Percentiles rank a stretch among this genome's conserved stretches.
Conservation (phyloP, 768 basidiomycete species). For the Mycena latifolia region DNA sequence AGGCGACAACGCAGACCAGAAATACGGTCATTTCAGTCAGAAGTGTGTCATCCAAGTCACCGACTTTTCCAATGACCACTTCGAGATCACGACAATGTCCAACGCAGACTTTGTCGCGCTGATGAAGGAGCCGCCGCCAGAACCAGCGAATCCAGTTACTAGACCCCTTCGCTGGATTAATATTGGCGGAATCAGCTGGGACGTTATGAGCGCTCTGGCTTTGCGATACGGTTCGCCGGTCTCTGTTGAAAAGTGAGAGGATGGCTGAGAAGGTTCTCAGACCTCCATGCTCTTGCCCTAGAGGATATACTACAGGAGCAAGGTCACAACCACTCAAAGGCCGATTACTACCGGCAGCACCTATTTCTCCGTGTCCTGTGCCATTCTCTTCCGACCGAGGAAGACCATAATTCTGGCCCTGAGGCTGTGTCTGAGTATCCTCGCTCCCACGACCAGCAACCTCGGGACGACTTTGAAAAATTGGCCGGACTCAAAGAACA, state of each 20-base stretch:
- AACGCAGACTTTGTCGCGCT: slow-evolving; percentile 27
- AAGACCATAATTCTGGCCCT: slow-evolving; percentile 7
- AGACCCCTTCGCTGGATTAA: slow-evolving; percentile 31
- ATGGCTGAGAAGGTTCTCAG: slow-evolving; percentile 38
- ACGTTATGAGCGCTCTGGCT: slow-evolving; percentile 25
- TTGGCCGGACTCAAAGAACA: not conserved
- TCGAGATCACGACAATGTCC: slow-evolving; percentile 9
- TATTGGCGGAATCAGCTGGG: slow-evolving; percentile 31
- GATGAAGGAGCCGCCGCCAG: slow-evolving; percentile 4
- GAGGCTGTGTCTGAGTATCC: slow-evolving; percentile 15
- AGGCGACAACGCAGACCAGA: slow-evolving; percentile 1
- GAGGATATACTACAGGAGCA: slow-evolving; percentile 58
- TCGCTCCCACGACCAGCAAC: not conserved
- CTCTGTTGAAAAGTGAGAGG: not conserved
- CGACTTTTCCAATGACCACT: slow-evolving; percentile 25
- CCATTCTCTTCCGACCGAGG: slow-evolving; percentile 29
- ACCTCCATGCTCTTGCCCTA: slow-evolving; percentile 63
- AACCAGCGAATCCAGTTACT: not conserved
- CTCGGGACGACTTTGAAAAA: slow-evolving; percentile 11
- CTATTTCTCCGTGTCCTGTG: slow-evolving; percentile 29
- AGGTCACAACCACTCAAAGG: slow-evolving; percentile 40
- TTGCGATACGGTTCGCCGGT: slow-evolving; percentile 23
- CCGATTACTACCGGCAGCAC: slow-evolving; percentile 38
- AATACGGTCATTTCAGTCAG: slow-evolving; percentile 19
- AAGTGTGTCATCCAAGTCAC: slow-evolving; percentile 26